Evolutionary conservation across 495 filamentous ascomycete genomes (phyloP), one percentile per base, ranked within the genome.

Genomic region (Lophiostoma macrostomum): DNA sequence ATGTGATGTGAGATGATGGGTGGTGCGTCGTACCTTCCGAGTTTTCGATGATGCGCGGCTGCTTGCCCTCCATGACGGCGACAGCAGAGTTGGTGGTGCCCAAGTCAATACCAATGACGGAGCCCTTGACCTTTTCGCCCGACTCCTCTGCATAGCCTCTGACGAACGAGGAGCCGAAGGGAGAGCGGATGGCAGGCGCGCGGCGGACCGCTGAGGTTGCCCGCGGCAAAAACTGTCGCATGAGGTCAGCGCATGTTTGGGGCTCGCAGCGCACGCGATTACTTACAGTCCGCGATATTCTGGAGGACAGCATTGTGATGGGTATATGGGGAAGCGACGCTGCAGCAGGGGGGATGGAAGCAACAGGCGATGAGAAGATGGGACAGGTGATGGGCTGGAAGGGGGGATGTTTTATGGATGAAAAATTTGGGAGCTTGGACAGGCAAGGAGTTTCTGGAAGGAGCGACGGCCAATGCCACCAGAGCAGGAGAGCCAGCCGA

Each of bases 51-150:
- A 98, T 96, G 72, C 85, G 88, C 49, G 93, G 89, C 19, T 78
- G 71, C 78, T 93, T 95, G 68, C 93, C 93, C 79, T 98, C 93
- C 89, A 97, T 96, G 44, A 97, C 76, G 63, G 90, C 91, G 47
- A 98, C 93, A 39, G 93, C 93, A 28, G 93, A 97, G 81, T 98
- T 98, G 60, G 93, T 98, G 69, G 93, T 98, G 64, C 93, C 93
- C 66, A 98, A 78, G 81, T 98, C 93, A 72, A 98, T 96, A 80
- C 93, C 93, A 63, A 98, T 96, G 70, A 98, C 93, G 69, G 85
- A 75, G 67, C 94, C 94, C 78, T 93, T 89, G 48, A 97, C 87
- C 77, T 90, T 90, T 69, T 83, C 82, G 68, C 91, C 61, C 0
- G 55, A 85, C 65, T 79, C 83, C 59, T 87, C 86, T 48, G 90